Evolutionary conservation across 176 grass and related monocot species (phyloP).

Genomic region (Lolium multiflorum): DNA sequence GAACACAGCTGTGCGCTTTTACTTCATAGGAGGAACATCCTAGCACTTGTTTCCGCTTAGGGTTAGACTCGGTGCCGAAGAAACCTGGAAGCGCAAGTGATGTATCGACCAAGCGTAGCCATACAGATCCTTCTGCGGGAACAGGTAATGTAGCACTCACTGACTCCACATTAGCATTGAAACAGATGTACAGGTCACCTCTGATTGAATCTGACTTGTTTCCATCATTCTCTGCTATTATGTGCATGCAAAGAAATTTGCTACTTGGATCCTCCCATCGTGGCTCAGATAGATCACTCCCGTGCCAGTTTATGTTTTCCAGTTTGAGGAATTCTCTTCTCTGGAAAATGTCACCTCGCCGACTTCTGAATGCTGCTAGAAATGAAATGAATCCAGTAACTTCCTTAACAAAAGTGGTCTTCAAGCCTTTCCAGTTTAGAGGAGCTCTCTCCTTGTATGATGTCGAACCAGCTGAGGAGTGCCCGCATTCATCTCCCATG

Average conservation of each 20-base stretch:
- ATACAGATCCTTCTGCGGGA: slow-evolving; percentile 64
- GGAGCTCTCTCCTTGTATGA: slow-evolving; percentile 68
- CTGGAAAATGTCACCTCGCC: slow-evolving; percentile 73
- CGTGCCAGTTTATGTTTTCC: slow-evolving; percentile 89
- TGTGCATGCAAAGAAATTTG: slow-evolving; percentile 73
- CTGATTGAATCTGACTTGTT: slow-evolving; percentile 32
- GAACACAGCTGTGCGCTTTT: slow-evolving; percentile 73
- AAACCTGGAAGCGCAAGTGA: slow-evolving; percentile 85
- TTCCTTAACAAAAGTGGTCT: slow-evolving; percentile 72
- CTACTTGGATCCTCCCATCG: slow-evolving; percentile 64
- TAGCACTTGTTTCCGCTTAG: slow-evolving; percentile 47
- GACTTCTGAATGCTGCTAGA: slow-evolving; percentile 71
- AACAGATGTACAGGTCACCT: slow-evolving; percentile 76
- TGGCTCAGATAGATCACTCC: slow-evolving; percentile 67
- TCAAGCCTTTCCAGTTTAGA: slow-evolving; percentile 71
- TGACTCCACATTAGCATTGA: slow-evolving; percentile 64
- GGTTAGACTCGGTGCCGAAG: slow-evolving; percentile 57
- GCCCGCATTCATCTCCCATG: slow-evolving; percentile 90
- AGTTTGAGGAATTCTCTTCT: slow-evolving; percentile 77
- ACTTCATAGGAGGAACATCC: slow-evolving; percentile 76
- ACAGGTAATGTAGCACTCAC: slow-evolving; percentile 59
- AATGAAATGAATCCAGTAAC: slow-evolving; percentile 79
- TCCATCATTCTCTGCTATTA: slow-evolving; percentile 59
- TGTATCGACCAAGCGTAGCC: slow-evolving; percentile 93
- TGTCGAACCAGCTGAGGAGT: slow-evolving; percentile 70